These are phyloP conservation scores for Eucalyptus victrix DNA, from an alignment of 345 rosid genomes.

Conservation along the genomic window DNA sequence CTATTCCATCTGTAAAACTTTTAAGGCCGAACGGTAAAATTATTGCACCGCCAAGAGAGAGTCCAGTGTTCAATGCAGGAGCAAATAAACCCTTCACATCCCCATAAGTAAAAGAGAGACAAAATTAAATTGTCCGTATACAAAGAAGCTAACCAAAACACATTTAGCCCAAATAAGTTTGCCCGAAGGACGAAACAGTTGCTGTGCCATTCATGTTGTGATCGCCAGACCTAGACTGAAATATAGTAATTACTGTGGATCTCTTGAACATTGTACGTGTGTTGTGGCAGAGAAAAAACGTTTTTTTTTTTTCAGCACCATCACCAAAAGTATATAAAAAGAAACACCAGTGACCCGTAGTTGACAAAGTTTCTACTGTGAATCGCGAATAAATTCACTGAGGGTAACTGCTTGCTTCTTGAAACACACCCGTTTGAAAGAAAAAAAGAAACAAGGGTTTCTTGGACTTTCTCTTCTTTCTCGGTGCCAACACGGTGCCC, in stretches of 20 bases:
- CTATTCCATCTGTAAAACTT: not conserved
- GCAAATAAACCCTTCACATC: not conserved
- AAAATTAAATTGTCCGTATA: not conserved
- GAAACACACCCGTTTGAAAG: not conserved
- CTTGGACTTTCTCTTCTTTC: not conserved
- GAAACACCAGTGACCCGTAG: not conserved
- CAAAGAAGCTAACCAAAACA: not conserved
- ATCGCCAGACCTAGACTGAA: not conserved
- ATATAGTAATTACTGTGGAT: not conserved
- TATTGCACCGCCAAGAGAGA: not conserved
- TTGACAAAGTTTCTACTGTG: not conserved
- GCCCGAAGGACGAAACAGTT: not conserved
- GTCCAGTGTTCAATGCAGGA: not conserved
- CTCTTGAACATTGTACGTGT: not conserved
- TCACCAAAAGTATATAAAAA: not conserved
- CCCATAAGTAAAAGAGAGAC: not conserved
- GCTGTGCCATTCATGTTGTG: not conserved
- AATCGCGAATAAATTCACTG: not conserved
- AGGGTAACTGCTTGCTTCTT: not conserved
- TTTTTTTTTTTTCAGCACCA: not conserved
- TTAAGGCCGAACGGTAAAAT: not conserved
- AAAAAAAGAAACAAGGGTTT: not conserved
- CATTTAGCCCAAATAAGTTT: not conserved
- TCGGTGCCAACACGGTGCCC: conserved; percentile 13
- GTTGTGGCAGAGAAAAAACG: not conserved